Base-by-base conservation (phyloP, 192 early-diverging fungal genomes). In the Coemansia sp. region DNA sequence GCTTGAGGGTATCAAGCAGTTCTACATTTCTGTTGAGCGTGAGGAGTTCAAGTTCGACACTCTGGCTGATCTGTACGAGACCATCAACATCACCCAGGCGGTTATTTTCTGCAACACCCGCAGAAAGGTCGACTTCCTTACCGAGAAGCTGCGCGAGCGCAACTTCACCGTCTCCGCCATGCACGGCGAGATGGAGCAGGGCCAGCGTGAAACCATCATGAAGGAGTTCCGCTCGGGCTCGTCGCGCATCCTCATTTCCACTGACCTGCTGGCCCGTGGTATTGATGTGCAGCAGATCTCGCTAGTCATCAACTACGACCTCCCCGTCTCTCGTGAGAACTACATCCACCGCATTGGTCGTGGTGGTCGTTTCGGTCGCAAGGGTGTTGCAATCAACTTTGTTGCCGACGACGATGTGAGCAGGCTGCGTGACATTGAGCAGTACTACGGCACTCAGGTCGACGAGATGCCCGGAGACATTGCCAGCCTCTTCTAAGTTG, bases 311-410 rank as follows among this genome's bases (percentile, higher is more conserved):
- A 95, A 94, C 93, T 99, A 99, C 86, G 97, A 99, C 79, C 87
- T 99, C 59, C 96, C 97, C 66, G 84, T 90, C 79, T 95, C 94
- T 86, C 87, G 88, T 69, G 97, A 98, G 85, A 98, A 98, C 92
- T 99, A 99, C 88, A 96, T 99, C 69, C 97, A 99, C 84, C 90
- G 95, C 81, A 99, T 99, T 83, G 97, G 97, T 89, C 92, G 97
- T 87, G 92, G 93, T 90, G 96, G 97, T 87, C 96, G 97, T 90
- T 99, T 98, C 88, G 97, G 97, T 81, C 92, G 97, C 81, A 99
- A 98, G 89, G 97, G 97, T 89, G 96, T 99, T 71, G 94, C 95
- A 65, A 96, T 99, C 87, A 99, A 99, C 89, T 99, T 99, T 86
- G 95, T 99, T 67, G 90, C 93, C 58, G 88, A 87, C 75, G 95